Evolutionary conservation across 176 grass and related monocot species (phyloP), one percentile per base, ranked within the genome.

Genomic region (Ampelocalamus luodianensis): DNA sequence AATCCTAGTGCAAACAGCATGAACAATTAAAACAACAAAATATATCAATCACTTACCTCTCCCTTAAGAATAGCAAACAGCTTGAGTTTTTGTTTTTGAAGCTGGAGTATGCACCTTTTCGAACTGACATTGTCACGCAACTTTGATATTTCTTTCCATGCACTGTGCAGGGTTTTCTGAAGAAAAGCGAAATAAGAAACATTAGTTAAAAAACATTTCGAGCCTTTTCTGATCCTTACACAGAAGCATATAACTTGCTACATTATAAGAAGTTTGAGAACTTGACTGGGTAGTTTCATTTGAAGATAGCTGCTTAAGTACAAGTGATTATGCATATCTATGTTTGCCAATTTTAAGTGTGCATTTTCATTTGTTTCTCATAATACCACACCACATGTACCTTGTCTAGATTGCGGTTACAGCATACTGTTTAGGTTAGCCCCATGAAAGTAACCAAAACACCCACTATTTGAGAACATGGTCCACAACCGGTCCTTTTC

Each of bases 141-240:
- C 62, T 95, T 88, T 80, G 90, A 94, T 71, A 88, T 92, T 82
- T 89, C 89, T 90, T 86, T 86, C 89, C 90, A 96, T 61, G 92
- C 97, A 82, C 91, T 94, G 79, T 94, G 90, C 50, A 96, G 67
- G 77, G 72, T 94, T 96, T 99, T 92, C 97, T 99, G 88, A 89
- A 71, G 26, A 75, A 86, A 23, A 43, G 43, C 22, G 16, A 71
- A 50, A 86, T 51, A 90, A 36, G 51, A 88, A 60, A 67, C 17
- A 67, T 58, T 46, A 61, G 73, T 67, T 82, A 46, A 26, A 10
- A 59, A 29, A 38, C 3, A 79, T 46, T 20, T 29, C 53, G 0
- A 38, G 6, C 0, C 17, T 32, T 71, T 37, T 20, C 27, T 53
- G 61, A 78, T 74, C 72, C 3, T 77, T 77, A 27, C 11, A 7